phyloP scores from a whole-genome alignment of 805 yeast species.

The Lipomyces spencermartinsiae region DNA sequence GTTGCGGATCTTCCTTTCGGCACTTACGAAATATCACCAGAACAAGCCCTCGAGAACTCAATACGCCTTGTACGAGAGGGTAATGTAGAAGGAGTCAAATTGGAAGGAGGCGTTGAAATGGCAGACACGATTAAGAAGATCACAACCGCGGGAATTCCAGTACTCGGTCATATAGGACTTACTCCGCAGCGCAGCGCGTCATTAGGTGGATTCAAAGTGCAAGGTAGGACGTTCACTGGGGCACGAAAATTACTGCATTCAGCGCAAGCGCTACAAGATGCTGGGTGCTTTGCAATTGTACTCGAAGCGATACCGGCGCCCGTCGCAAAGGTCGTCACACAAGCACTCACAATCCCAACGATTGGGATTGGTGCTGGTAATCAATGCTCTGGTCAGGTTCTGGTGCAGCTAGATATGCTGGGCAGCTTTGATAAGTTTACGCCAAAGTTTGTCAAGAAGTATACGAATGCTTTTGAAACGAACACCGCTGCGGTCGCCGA shows the following conservation, averaged over 20 bases:
- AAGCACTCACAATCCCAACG: constrained; percentile 69
- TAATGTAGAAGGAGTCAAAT: constrained; percentile 74
- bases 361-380: constrained; percentile 97
- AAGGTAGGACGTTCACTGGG: constrained; percentile 63
- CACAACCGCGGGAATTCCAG: constrained; percentile 78
- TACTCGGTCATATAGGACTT: constrained; percentile 88
- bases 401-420: constrained; percentile 82
- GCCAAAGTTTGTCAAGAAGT: constrained; percentile 80
- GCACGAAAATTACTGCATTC: constrained; percentile 68
- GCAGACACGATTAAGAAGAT: constrained; percentile 61
- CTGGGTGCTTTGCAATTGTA: constrained; percentile 78
- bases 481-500: constrained; percentile 59
- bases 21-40: constrained; percentile 67
- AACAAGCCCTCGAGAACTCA: constrained; percentile 68
- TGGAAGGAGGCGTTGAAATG: constrained; percentile 79
- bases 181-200: constrained; percentile 86
- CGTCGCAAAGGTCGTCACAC: constrained; percentile 70
- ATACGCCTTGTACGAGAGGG: constrained; percentile 60
- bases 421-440: constrained; percentile 62
- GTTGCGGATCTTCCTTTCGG: constrained; percentile 93
- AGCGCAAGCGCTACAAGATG: constrained; percentile 69
- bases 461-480: constrained; percentile 56
- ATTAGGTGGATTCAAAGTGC: constrained; percentile 87
- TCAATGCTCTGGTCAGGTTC: constrained; percentile 82
- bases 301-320: constrained; percentile 86